Percentiles rank a stretch among this genome's conserved stretches.
phyloP scores from a whole-genome alignment of 352 stramenopile genomes.

The Nothophytophthora sp. region DNA sequence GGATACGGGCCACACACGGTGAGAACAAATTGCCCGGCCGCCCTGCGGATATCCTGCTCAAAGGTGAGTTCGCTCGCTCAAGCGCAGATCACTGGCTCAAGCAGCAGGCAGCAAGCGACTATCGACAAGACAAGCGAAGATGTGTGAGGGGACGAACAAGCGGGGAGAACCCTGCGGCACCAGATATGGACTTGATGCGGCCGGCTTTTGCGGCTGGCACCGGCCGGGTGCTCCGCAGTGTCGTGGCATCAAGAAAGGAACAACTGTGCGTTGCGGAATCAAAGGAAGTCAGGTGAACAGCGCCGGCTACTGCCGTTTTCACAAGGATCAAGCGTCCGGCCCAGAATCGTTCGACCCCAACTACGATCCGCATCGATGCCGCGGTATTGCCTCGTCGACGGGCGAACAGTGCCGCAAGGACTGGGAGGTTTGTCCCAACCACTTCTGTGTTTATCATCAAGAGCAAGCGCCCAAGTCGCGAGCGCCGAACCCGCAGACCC shows the following conservation, averaged over 20 bases:
- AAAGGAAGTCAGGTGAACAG: background rate
- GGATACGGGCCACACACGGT: too few species aligned
- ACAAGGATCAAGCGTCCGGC: conserved; percentile 7
- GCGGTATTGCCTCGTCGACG: conserved; percentile 1
- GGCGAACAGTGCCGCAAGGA: conserved; percentile 1
- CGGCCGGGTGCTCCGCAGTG: conserved; percentile 2
- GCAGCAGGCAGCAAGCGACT: too few species aligned
- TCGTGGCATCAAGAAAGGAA: background rate
- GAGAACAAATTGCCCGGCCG: too few species aligned
- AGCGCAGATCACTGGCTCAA: too few species aligned
- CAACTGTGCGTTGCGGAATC: background rate
- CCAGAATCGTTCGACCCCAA: background rate
- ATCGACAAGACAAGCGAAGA: too few species aligned
- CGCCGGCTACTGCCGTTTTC: background rate
- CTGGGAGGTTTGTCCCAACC: conserved; percentile 4
- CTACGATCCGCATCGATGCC: background rate
- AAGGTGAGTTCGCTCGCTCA: too few species aligned
- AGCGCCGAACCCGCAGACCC: background rate
- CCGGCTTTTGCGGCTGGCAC: conserved; percentile 1
- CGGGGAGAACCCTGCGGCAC: background rate
- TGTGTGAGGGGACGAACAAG: background rate
- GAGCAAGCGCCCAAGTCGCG: conserved; percentile 1
- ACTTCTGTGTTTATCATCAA: conserved; percentile 4
- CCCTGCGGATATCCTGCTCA: too few species aligned
- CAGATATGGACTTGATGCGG: background rate